A percentile compares a stretch with the other conserved stretches of the same genome.
phyloP scores from a whole-genome alignment of 345 rosid genomes.

The Populus alba region DNA sequence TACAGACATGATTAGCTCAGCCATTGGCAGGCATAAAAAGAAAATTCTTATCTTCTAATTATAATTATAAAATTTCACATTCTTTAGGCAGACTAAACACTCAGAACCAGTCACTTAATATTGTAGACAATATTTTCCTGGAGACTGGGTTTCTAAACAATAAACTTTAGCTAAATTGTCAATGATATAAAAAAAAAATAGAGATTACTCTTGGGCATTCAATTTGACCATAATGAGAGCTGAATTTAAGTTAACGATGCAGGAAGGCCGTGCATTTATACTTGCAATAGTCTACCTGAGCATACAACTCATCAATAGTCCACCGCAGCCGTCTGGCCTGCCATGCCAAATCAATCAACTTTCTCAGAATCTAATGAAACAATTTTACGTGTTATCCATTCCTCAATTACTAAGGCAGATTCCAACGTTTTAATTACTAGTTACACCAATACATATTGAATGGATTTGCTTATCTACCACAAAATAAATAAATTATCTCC shows the following conservation, averaged over 20 bases:
- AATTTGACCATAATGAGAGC: not conserved
- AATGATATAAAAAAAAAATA: no score
- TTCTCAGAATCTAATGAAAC: not conserved
- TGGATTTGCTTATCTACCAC: not conserved
- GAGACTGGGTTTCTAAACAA: no score
- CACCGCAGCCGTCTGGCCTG: conserved; percentile 83
- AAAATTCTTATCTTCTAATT: not conserved
- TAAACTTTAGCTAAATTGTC: no score
- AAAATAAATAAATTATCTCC: not conserved
- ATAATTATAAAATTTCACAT: no score
- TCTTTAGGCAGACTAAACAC: no score
- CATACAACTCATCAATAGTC: conserved; percentile 70
- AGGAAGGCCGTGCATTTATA: not conserved
- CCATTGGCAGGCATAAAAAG: not conserved
- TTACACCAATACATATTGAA: no score
- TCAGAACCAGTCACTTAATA: no score
- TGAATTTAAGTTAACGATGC: not conserved
- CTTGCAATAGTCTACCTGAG: conserved; percentile 50
- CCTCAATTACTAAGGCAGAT: not conserved
- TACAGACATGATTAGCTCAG: conserved; percentile 26
- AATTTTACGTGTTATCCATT: not conserved
- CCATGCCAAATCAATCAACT: conserved; percentile 24
- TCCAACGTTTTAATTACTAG: not conserved
- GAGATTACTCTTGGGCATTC: not conserved
- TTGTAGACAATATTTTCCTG: no score